These are phyloP conservation scores for Plectosphaerella plurivora DNA, from an alignment of 2,329 filamentous ascomycete genomes.

Conservation along the genomic window DNA sequence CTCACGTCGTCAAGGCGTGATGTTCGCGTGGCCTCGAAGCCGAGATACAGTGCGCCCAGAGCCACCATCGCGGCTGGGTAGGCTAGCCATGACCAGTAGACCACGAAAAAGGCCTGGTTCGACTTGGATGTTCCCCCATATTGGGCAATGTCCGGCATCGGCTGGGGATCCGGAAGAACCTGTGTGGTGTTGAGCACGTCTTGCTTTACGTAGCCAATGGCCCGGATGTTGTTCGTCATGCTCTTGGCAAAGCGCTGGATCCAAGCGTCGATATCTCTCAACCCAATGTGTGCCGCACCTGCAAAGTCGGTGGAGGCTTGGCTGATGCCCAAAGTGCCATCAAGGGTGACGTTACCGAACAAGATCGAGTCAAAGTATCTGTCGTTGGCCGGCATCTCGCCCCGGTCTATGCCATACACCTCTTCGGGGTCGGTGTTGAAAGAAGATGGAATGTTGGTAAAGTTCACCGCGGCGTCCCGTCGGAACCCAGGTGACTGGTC, in stretches of 20 bases:
- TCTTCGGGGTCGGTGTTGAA: neutral
- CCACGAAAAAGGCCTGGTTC: neutral
- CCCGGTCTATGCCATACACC: neutral
- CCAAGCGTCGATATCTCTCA: neutral
- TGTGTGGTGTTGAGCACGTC: neutral
- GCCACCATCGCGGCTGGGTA: neutral
- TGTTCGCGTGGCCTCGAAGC: neutral
- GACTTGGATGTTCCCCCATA: neutral
- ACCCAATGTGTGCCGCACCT: neutral
- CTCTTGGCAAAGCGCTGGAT: neutral
- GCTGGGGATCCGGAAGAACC: neutral
- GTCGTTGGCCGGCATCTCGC: neutral
- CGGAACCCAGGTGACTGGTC: too few relatives aligned
- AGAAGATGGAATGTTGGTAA: neutral
- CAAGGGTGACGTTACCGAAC: neutral
- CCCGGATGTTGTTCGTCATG: neutral
- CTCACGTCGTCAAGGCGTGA: constrained; percentile 21
- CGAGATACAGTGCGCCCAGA: neutral
- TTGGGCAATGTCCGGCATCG: neutral
- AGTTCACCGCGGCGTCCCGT: neutral
- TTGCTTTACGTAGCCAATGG: neutral
- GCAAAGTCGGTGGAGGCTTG: neutral
- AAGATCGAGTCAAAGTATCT: neutral
- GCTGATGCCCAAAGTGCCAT: neutral
- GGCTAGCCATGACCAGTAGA: neutral